Evolutionary conservation across 371 early-diverging fungal genomes (phyloP).

Genomic region (Capillidium rhysosporum): DNA sequence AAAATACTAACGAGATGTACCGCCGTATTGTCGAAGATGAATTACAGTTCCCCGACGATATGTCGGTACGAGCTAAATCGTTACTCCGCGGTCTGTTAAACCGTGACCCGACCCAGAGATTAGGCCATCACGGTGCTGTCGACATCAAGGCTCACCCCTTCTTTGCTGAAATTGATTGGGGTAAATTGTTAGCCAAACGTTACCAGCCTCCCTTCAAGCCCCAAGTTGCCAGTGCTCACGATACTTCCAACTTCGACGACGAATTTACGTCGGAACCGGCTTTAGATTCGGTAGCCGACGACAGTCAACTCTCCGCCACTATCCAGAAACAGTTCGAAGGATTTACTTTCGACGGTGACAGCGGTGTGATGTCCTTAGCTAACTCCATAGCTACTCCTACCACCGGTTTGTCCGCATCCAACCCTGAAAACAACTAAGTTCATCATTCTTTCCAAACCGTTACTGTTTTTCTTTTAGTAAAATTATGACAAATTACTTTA

Average conservation of each 20-base stretch:
- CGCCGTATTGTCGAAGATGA: slow-evolving; percentile 31
- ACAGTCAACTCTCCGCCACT: slow-evolving; percentile 61
- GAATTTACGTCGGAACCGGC: slow-evolving; percentile 69
- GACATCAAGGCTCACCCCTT: slow-evolving; percentile 37
- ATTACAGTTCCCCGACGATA: slow-evolving; percentile 25
- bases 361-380: slow-evolving; percentile 14
- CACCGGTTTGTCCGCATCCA: no score
- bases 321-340: slow-evolving; percentile 90
- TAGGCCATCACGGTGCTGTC: slow-evolving; percentile 26
- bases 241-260: slow-evolving; percentile 12
- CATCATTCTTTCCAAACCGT: no score
- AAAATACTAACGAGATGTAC: slow-evolving; percentile 23
- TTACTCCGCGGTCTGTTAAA: slow-evolving; percentile 18
- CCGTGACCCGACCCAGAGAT: slow-evolving; percentile 28
- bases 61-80: slow-evolving; percentile 16
- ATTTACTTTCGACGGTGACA: slow-evolving; percentile 54
- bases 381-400: background rate
- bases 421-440: no score
- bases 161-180: slow-evolving; percentile 33
- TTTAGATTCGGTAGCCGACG: slow-evolving; percentile 62
- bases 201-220: slow-evolving; percentile 39
- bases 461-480: no score
- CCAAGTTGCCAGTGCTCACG: slow-evolving; percentile 15
- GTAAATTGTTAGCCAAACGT: slow-evolving; percentile 24
- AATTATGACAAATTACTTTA: no score